Evolutionary conservation across 169 alveolate genomes (phyloP), one percentile per base, ranked within the genome.

Genomic region (Eimeria falciformis): DNA sequence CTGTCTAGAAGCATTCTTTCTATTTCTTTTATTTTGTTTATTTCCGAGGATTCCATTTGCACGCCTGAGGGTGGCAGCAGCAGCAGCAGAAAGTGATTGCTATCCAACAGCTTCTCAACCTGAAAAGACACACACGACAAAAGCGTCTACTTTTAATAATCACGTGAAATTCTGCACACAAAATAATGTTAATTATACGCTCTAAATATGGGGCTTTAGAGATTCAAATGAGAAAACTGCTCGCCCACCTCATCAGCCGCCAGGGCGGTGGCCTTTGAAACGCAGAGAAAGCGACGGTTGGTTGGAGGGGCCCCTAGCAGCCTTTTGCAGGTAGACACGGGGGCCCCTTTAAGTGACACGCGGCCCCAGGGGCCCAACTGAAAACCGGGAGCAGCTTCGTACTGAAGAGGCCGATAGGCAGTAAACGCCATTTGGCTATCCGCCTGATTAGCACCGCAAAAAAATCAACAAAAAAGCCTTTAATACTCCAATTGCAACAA

Each of bases 321-420:
- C 86, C 47, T 45, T 33, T 77, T 68, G 23, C 86, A 77, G 25
- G 86, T 77, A 68, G 69, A 77, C 47, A 77, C 11, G n/a, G 86
- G n/a, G 47, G 86, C 86, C 23, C 86, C 86, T 23, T 25, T 46
- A 29, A 77, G 68, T 0, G 43, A 45, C 12, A 46, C 86, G 21
- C 69, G 65, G 23, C 86, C 86, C 86, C 86, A 77, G 25, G 86
- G 65, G 53, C 86, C 86, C 68, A 77, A 47, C 25, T 65, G 86
- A 47, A 47, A 45, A 47, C 40, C 58, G 23, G 86, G 46, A 5
- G 86, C 86, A 9, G 69, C 46, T 47, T 21, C 47, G 55, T 77
- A 77, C 69, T 77, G 86, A 65, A 77, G 47, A 3, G 86, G 86
- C 14, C 86, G 55, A 47, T 77, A 77, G 50, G 58, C 86, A 14